Conservation (phyloP, 1,284 basidiomycete genomes). For the Cutaneotrichosporon sp. region DNA sequence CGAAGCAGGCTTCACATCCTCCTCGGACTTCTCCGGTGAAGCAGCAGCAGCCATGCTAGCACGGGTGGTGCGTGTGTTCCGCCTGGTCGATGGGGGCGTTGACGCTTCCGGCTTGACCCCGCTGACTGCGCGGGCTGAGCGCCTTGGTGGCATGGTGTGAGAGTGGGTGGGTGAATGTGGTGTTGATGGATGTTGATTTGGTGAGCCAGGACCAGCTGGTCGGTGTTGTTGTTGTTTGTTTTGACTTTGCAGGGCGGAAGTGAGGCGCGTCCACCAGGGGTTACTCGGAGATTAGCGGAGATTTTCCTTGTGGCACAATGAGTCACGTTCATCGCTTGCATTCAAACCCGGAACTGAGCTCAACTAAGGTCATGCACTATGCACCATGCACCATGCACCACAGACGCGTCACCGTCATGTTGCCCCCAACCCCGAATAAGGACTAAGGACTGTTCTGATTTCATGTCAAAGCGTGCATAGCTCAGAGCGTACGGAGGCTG, state of each 20-base stretch:
- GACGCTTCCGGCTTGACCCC: not conserved
- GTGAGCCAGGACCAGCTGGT: not conserved
- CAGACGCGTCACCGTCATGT: too few relatives aligned
- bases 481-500: too few relatives aligned
- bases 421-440: too few relatives aligned
- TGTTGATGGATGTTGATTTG: not conserved
- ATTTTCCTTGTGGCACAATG: too few relatives aligned
- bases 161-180: not conserved
- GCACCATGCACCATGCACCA: too few relatives aligned
- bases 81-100: not conserved
- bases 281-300: not conserved
- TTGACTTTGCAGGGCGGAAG: conserved; percentile 6
- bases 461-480: too few relatives aligned
- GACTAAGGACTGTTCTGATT: too few relatives aligned
- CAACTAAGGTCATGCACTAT: too few relatives aligned
- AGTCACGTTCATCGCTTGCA: too few relatives aligned
- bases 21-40: not conserved
- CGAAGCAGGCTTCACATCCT: not conserved
- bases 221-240: conserved; percentile 5
- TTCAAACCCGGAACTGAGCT: too few relatives aligned
- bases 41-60: not conserved
- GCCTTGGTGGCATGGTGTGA: conserved; percentile 16
- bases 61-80: not conserved
- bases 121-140: conserved; percentile 7
- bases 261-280: conserved; percentile 8